A percentile compares a stretch with the other conserved stretches of the same genome.
phyloP scores from a whole-genome alignment of 2,329 filamentous ascomycete species.

The Ilyonectria mors-panacis region DNA sequence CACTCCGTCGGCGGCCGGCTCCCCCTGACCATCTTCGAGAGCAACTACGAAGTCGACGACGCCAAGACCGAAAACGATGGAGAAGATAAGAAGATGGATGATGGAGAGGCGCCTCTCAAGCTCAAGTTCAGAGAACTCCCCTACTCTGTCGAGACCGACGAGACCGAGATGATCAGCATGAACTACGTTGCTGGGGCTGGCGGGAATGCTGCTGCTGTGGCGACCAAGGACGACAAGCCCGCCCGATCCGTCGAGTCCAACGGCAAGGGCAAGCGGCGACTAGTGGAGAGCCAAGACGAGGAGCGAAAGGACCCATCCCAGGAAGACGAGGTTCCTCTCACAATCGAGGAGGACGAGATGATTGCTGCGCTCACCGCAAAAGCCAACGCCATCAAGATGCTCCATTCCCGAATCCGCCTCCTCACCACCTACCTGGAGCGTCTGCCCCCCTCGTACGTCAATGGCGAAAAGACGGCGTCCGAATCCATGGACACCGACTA shows the following conservation, averaged over 20 bases:
- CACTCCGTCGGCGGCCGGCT: constrained; percentile 81
- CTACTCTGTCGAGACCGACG: constrained; percentile 92
- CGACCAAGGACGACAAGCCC: constrained; percentile 61
- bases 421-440: constrained; percentile 83
- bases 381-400: constrained; percentile 93
- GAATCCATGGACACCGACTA: constrained; percentile 54
- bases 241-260: constrained; percentile 63
- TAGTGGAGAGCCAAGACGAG: constrained; percentile 53
- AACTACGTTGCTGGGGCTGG: constrained; percentile 91
- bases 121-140: constrained; percentile 87
- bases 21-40: constrained; percentile 93
- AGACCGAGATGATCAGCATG: constrained; percentile 98
- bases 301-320: constrained; percentile 45
- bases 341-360: constrained; percentile 72
- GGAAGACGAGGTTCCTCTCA: constrained; percentile 64
- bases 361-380: constrained; percentile 83
- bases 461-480: constrained; percentile 61
- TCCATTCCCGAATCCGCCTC: constrained; percentile 82
- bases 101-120: constrained; percentile 68
- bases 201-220: constrained; percentile 79
- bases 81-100: constrained; percentile 82
- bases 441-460: constrained; percentile 77
- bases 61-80: constrained; percentile 62
- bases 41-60: constrained; percentile 80
- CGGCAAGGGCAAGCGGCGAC: constrained; percentile 66